Evolutionary conservation across 768 basidiomycete species (phyloP).

Genomic region (Leccinum subtestaceum): DNA sequence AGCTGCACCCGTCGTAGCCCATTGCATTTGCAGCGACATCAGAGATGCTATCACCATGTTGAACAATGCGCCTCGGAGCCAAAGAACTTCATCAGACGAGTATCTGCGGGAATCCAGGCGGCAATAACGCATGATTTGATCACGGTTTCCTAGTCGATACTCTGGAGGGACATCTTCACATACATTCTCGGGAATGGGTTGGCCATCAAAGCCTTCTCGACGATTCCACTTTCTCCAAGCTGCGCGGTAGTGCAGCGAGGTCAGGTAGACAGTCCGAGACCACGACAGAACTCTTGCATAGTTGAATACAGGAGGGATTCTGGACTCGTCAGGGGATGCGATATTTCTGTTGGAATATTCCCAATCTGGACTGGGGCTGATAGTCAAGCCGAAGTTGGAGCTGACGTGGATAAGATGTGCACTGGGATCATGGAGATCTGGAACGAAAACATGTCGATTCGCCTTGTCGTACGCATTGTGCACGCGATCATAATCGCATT

Average conservation of each 20-base stretch:
- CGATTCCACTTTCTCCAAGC: conserved; percentile 9
- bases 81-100: neutral
- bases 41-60: conserved; percentile 31
- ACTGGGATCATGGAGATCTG: neutral
- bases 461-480: conserved; percentile 13
- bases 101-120: neutral
- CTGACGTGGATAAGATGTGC: neutral
- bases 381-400: conserved; percentile 17
- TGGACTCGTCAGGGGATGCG: conserved; percentile 20
- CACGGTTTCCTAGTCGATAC: conserved; percentile 19
- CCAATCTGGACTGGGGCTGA: conserved; percentile 9
- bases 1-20: conserved; percentile 26
- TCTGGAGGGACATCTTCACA: conserved; percentile 3
- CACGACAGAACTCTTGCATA: conserved; percentile 24
- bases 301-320: conserved; percentile 16
- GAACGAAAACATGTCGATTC: conserved; percentile 3
- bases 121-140: conserved; percentile 21
- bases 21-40: conserved; percentile 32
- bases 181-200: neutral
- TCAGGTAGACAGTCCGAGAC: conserved; percentile 16
- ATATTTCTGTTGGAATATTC: neutral
- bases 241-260: conserved; percentile 16
- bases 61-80: conserved; percentile 22
- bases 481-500: conserved; percentile 36
- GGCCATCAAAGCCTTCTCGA: conserved; percentile 2